phyloP scores from a whole-genome alignment of 768 basidiomycete genomes.

The Glaciozyma antarctica region DNA sequence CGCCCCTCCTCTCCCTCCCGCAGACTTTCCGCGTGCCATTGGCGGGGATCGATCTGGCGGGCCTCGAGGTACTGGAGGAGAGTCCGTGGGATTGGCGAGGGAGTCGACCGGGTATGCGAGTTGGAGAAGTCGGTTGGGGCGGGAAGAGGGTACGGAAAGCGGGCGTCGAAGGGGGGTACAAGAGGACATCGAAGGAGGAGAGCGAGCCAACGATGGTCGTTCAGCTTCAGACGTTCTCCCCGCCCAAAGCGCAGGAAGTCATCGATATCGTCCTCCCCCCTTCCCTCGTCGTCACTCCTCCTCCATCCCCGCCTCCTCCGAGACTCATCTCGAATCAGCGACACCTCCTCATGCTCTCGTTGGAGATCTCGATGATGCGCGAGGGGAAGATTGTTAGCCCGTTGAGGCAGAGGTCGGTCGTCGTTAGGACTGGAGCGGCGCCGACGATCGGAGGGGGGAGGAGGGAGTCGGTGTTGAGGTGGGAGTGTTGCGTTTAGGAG shows the following conservation, averaged over 20 bases:
- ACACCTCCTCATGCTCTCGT: conserved; percentile 27
- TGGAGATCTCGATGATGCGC: conserved; percentile 31
- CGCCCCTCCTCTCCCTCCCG: conserved; percentile 1
- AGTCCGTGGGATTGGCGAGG: conserved; percentile 1
- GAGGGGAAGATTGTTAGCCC: conserved; percentile 27
- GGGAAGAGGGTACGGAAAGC: background rate
- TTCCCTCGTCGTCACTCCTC: background rate
- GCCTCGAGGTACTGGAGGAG: background rate
- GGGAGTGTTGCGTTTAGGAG: background rate
- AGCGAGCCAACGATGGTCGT: background rate
- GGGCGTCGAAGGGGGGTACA: background rate
- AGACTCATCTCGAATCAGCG: conserved; percentile 27
- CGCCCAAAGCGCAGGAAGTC: background rate
- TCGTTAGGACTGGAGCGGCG: conserved; percentile 10
- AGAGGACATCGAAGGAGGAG: background rate
- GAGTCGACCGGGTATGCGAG: background rate
- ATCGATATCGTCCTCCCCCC: background rate
- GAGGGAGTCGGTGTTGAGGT: background rate
- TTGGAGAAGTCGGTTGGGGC: background rate
- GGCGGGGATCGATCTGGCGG: background rate
- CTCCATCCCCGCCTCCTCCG: background rate
- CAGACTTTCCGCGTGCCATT: background rate
- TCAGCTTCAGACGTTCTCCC: conserved; percentile 1
- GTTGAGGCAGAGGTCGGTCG: conserved; percentile 21
- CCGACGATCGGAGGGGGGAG: background rate